Percentiles rank a stretch among this genome's conserved stretches.
Conservation (phyloP, 768 basidiomycete species). For the Gloeopeniophorella convolvens region DNA sequence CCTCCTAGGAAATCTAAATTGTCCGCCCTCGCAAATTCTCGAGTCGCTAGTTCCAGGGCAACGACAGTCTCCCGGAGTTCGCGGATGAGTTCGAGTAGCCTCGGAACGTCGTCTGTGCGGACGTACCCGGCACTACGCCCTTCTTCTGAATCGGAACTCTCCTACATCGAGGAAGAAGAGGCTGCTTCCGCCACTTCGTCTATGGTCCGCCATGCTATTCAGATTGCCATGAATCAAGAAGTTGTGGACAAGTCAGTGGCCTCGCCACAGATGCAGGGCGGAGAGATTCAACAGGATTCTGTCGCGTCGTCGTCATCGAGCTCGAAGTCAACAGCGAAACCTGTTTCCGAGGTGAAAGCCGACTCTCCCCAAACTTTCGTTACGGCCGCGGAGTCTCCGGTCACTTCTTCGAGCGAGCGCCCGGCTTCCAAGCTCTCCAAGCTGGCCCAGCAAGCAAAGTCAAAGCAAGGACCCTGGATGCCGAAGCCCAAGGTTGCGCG, state of each 20-base stretch:
- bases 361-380: background rate
- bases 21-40: conserved; percentile 58
- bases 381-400: conserved; percentile 1
- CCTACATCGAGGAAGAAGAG: conserved; percentile 15
- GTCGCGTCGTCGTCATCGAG: conserved; percentile 10
- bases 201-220: conserved; percentile 58
- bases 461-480: conserved; percentile 27
- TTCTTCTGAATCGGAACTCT: conserved; percentile 46
- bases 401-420: conserved; percentile 21
- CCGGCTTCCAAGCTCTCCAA: conserved; percentile 63
- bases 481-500: conserved; percentile 23
- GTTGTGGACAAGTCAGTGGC: conserved; percentile 34
- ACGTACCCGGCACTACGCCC: conserved; percentile 70
- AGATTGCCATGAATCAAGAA: conserved; percentile 60
- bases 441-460: conserved; percentile 62
- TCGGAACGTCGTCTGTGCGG: conserved; percentile 55
- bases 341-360: conserved; percentile 6
- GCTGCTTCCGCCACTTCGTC: conserved; percentile 46
- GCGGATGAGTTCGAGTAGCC: conserved; percentile 25
- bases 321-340: conserved; percentile 15
- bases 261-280: conserved; percentile 3
- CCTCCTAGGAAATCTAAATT: conserved; percentile 52
- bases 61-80: conserved; percentile 50
- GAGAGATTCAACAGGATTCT: conserved; percentile 13
- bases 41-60: conserved; percentile 28